Base-by-base conservation (phyloP, 108 stramenopile genomes). In the Pseudonitzschia delicatissima region DNA sequence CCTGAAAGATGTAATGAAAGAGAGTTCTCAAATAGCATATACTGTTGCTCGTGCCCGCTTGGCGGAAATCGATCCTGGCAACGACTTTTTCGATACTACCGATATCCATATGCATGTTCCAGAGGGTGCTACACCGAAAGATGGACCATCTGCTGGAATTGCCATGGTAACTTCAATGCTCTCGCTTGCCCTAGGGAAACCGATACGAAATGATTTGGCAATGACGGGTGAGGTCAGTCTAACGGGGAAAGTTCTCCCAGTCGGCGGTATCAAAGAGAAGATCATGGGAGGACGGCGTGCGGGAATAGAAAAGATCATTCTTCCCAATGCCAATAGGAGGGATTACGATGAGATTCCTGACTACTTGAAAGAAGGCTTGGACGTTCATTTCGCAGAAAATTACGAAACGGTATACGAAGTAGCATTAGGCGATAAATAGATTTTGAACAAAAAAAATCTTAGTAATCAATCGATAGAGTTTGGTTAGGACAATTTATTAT, bases 201-300 rank as follows among this genome's bases (percentile, higher is more conserved):
- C 99, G 3, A 83, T 96, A 45, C 76, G 91, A 57, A 86, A 90
- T 57, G 96, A 97, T 75, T 69, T 99, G 37, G 99, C 99, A 12
- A 99, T 99, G 99, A 98, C 98, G 12, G 96, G 96, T 2, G 96
- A 95, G 72, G 73, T 95, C 1, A 86, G 82, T 51, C 76, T 98
- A n/a, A 98, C 95, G 0, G 96, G 96, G 5, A 96, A 95, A 68
- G 96, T 99, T 2, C 77, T 99, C 0, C 91, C 97, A 0, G 96
- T 99, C 21, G 99, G 99, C 23, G 98, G 99, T 9, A 96, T 99
- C 71, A 98, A 97, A 75, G 99, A 99, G 75, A 99, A 99, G 81
- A 92, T 87, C 45, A 98, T 99, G 84, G 99, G 96, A 4, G 99
- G 97, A 7, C 71, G 96, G 33, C 82, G 99, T 63, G 90, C 98